phyloP scores from a whole-genome alignment of 108 stramenopile genomes.

The Cyclostephanos invisitatus region DNA sequence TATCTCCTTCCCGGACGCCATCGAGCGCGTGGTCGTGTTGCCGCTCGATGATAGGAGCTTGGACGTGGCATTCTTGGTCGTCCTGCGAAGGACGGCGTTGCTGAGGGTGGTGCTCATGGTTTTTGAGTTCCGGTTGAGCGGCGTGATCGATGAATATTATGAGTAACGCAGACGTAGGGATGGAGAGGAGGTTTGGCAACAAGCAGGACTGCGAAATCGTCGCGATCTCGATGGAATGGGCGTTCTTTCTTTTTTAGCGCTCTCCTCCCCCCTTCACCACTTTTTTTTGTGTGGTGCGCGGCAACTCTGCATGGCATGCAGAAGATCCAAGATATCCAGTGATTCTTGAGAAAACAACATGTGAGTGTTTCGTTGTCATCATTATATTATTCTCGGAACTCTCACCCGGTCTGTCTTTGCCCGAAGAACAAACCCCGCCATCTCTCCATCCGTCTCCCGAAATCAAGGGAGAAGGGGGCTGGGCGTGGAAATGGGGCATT shows the following conservation, averaged over 20 bases:
- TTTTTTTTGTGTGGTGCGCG: background rate
- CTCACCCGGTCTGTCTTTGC: too few species aligned
- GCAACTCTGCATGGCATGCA: too few species aligned
- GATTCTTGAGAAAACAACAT: too few species aligned
- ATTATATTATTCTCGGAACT: too few species aligned
- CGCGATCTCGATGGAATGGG: background rate
- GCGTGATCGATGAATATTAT: background rate
- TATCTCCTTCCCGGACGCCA: constrained; percentile 86
- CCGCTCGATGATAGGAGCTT: too few species aligned
- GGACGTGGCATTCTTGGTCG: constrained; percentile 22
- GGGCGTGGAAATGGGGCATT: too few species aligned
- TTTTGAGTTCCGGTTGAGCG: background rate
- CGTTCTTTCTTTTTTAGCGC: background rate
- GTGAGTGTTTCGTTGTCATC: too few species aligned
- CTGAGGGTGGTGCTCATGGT: constrained; percentile 41
- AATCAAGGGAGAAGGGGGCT: too few species aligned
- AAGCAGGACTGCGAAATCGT: constrained; percentile 3
- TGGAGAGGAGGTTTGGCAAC: background rate
- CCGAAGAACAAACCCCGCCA: too few species aligned
- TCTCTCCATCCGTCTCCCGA: too few species aligned
- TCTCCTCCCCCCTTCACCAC: background rate
- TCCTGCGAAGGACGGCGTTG: constrained; percentile 5
- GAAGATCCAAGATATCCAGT: constrained; percentile 1
- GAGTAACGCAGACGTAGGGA: too few species aligned
- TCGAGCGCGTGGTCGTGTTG: constrained; percentile 60